Conservation (phyloP, 169 alveolate genomes). For the Eimeria necatrix region DNA sequence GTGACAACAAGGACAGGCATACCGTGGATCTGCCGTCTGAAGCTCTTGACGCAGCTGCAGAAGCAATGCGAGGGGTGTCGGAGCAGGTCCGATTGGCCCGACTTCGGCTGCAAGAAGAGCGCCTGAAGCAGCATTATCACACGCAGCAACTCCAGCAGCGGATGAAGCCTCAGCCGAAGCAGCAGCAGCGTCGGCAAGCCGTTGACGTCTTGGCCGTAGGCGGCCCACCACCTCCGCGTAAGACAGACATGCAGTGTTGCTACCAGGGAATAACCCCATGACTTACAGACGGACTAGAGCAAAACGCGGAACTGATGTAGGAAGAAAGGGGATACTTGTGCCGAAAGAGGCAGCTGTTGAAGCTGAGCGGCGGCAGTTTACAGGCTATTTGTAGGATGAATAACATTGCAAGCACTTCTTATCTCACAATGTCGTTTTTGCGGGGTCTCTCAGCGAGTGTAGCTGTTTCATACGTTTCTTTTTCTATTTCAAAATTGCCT, state of each 20-base stretch:
- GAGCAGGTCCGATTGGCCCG: conserved; percentile 63
- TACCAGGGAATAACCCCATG: background rate
- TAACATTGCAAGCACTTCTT: background rate
- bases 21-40: conserved; percentile 50
- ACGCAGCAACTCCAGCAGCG: background rate
- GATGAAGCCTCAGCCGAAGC: background rate
- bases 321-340: background rate
- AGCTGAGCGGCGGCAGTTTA: background rate
- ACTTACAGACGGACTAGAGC: background rate
- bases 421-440: background rate
- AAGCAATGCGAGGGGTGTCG: conserved; percentile 40
- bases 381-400: too few species aligned
- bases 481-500: background rate
- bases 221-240: conserved; percentile 5
- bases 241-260: background rate
- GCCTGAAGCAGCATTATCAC: background rate
- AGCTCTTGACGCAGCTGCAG: conserved; percentile 21
- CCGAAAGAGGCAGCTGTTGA: background rate
- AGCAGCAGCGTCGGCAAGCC: background rate
- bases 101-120: conserved; percentile 39
- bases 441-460: background rate
- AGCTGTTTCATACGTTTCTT: background rate
- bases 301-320: background rate
- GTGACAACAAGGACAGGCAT: background rate
- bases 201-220: background rate